Base-by-base conservation (phyloP, 1,284 basidiomycete species). In the Puccinia coronata region DNA sequence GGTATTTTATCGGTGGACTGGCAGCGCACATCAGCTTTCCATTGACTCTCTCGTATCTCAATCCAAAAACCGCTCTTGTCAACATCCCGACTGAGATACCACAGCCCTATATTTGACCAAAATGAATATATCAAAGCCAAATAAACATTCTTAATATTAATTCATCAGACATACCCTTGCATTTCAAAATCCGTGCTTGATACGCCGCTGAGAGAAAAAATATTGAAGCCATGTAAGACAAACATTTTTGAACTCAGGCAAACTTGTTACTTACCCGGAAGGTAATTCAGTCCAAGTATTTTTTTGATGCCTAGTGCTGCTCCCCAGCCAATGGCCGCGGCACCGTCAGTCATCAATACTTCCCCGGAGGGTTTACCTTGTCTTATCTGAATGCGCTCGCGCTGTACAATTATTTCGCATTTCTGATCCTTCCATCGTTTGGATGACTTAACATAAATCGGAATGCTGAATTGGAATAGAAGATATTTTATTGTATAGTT, bases 111-210 rank as follows among this genome's bases (percentile, higher is more conserved):
- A 5, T 4, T 14, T 14, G 0, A 70, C 16, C 9, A 6, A 47
- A 34, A 28, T 20, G 0, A 31, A 8, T 43, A 47, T 49, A 12
- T 16, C 25, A 31, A 16, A 16, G 51, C 28, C 47, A 31, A 51
- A 74, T 9, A 14, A 39, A 59, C 5, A 12, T 14, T 16, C 57
- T 25, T 6, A 1, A 23, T 16, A 53, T 20, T 31, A 16, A 23
- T 6, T 34, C 16, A 49, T 14, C 1, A 16, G 6, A 61, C 67
- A 4, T 28, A 80, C 78, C 78, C 61, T 80, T 80, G 36, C 53
- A 47, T 63, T 72, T 80, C 51, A 80, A 39, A 43, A 80, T 80
- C 20, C 78, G 78, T 6, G 78, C 78, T 80, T 80, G 78, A 61
- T 57, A 80, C 4, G 57, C 67, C 25, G 78, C 78, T 80, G 67